Evolutionary conservation across 441 rosid species (phyloP).

Genomic region (Capsella rubella): DNA sequence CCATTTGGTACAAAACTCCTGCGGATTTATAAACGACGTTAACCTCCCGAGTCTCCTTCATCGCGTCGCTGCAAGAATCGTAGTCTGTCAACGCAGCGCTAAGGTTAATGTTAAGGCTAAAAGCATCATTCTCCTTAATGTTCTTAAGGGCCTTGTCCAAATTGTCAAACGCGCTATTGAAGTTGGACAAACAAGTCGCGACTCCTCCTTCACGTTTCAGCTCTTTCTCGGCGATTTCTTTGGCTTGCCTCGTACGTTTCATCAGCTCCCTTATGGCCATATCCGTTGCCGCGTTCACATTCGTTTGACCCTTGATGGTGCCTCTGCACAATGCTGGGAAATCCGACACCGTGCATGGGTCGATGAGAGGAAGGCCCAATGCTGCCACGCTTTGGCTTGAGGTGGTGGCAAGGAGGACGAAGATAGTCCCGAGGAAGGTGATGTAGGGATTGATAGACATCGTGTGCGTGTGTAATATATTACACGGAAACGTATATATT

Average conservation of each 20-base stretch:
- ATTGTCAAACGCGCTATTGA: constrained; percentile 44
- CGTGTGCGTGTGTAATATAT: not conserved
- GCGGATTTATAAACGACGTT: constrained; percentile 38
- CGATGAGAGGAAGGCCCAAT: not conserved
- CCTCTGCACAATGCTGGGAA: constrained; percentile 41
- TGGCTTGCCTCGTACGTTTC: constrained; percentile 28
- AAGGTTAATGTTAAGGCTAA: constrained; percentile 41
- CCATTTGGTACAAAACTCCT: constrained; percentile 43
- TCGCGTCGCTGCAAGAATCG: constrained; percentile 45
- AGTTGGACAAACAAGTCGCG: constrained; percentile 40
- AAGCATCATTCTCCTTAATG: constrained; percentile 38
- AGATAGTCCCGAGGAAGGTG: constrained; percentile 22
- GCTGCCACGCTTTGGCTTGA: constrained; percentile 5
- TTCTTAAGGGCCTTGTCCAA: constrained; percentile 35
- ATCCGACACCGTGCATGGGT: constrained; percentile 38
- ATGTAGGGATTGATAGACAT: constrained; percentile 25
- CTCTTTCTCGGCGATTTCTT: constrained; percentile 25
- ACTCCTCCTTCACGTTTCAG: constrained; percentile 22
- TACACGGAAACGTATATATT: constrained; percentile 40
- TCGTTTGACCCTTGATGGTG: constrained; percentile 31
- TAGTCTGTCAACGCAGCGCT: constrained; percentile 44
- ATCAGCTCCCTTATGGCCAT: constrained; percentile 37
- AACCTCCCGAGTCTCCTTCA: constrained; percentile 9
- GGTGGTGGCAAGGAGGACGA: constrained; percentile 11
- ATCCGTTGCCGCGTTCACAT: constrained; percentile 43